Percentiles rank a stretch among this genome's conserved stretches.
phyloP scores from a whole-genome alignment of 345 rosid genomes.

The Toxicodendron radicans region DNA sequence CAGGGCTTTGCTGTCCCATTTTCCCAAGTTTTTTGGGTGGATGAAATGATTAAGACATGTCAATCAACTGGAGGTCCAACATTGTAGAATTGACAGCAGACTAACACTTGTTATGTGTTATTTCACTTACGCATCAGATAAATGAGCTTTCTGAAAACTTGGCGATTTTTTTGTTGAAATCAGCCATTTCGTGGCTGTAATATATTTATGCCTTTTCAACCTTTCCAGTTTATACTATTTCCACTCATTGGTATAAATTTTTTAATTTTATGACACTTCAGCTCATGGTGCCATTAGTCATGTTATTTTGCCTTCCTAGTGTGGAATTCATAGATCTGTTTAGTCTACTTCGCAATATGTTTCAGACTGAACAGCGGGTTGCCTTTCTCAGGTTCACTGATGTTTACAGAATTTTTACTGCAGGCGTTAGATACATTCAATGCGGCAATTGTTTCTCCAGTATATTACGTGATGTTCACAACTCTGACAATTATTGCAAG shows the following conservation, averaged over 20 bases:
- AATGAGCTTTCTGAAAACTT: background rate
- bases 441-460: constrained; percentile 89
- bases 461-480: constrained; percentile 90
- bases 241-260: background rate
- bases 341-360: background rate
- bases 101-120: background rate
- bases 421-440: constrained; percentile 88
- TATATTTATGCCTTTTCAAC: background rate
- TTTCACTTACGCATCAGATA: background rate
- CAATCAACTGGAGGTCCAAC: background rate
- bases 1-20: background rate
- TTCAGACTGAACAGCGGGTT: background rate
- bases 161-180: background rate
- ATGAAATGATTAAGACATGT: background rate
- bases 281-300: constrained; percentile 8
- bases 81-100: background rate
- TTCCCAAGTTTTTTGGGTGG: background rate
- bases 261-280: background rate
- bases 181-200: background rate
- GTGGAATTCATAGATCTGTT: background rate
- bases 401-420: background rate
- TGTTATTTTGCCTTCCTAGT: background rate
- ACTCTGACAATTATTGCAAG: constrained; percentile 84
- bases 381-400: background rate
- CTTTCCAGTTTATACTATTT: background rate